These are phyloP conservation scores for Geranium rotundifolium DNA, from an alignment of 345 rosid species.

Conservation along the genomic window DNA sequence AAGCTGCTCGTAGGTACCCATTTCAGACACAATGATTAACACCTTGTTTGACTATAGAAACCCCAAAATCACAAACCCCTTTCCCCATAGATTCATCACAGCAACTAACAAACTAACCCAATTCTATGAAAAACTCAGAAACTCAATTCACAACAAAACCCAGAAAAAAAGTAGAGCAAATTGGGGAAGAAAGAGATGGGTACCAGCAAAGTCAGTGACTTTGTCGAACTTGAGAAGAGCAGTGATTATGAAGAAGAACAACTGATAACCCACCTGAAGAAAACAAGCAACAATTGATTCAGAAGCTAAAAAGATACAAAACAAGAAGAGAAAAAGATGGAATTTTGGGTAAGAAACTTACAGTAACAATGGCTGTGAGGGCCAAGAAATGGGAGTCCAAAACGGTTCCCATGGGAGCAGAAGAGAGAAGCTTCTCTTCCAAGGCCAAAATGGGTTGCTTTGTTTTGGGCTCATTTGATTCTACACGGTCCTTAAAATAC, in stretches of 20 bases:
- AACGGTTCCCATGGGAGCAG: constrained; percentile 50
- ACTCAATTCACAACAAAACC: neutral
- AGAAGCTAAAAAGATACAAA: neutral
- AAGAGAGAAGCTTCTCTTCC: neutral
- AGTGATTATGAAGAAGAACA: constrained; percentile 63
- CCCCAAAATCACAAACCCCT: too few species aligned
- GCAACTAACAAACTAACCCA: neutral
- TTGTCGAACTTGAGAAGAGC: constrained; percentile 77
- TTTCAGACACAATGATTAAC: neutral
- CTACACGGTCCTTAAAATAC: neutral
- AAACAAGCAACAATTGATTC: neutral
- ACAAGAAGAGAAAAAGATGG: neutral
- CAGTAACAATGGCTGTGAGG: constrained; percentile 62
- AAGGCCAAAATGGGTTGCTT: neutral
- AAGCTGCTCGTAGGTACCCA: neutral
- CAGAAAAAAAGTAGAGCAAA: neutral
- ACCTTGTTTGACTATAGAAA: too few species aligned
- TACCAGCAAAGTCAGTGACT: constrained; percentile 96
- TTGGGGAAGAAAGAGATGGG: neutral
- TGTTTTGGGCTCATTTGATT: neutral
- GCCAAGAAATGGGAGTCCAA: constrained; percentile 75
- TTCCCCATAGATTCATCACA: neutral
- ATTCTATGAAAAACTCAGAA: neutral
- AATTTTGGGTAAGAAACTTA: constrained; percentile 10
- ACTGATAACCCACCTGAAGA: constrained; percentile 63